Base-by-base conservation (phyloP, 2,329 filamentous ascomycete species). In the Diatrype stigma region DNA sequence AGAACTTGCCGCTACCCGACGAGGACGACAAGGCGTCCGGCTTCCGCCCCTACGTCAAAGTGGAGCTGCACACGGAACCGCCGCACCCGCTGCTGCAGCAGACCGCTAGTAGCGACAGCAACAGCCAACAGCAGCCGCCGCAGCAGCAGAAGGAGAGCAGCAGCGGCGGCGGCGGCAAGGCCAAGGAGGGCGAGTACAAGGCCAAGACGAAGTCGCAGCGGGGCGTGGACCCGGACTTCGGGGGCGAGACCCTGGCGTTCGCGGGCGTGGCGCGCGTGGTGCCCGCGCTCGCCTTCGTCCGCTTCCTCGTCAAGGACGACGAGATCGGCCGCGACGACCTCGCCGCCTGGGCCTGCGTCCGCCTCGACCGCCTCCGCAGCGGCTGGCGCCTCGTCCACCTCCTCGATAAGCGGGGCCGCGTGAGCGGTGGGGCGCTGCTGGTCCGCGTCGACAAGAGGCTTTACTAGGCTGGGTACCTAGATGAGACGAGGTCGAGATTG, bases 281-380 rank as follows among this genome's bases (percentile, higher is more conserved):
- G 8, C 82, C 87, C 48, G 81, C 87, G 62, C 73, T 92, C 54
- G 82, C 84, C 28, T 92, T 91, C 72, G 76, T 90, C 49, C 78
- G 87, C 62, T 89, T 97, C 75, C 90, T 95, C 61, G 78, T 97
- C 58, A 87, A 91, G 68, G 90, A 97, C 66, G 87, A 96, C 59
- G 87, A 93, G 68, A 81, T 92, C 58, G 84, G 86, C 3, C 79
- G 80, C 55, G 91, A 97, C 63, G 81, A 87, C 52, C 70, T 96
- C 51, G 86, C 90, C 11, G 90, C 87, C 2, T 97, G 94, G 94
- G 85, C 89, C 2, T 96, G 91, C 63, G 85, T 96, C 60, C 80
- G 91, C 37, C 80, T 97, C 21, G 91, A 96, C 70, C 80, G 91
- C 7, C 69, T 96, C 52, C 82, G 83, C 53, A 73, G 80, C 32